Evolutionary conservation across 202 grass and related monocot species (phyloP).

Genomic region (Bolboschoenoplectus hybrid): DNA sequence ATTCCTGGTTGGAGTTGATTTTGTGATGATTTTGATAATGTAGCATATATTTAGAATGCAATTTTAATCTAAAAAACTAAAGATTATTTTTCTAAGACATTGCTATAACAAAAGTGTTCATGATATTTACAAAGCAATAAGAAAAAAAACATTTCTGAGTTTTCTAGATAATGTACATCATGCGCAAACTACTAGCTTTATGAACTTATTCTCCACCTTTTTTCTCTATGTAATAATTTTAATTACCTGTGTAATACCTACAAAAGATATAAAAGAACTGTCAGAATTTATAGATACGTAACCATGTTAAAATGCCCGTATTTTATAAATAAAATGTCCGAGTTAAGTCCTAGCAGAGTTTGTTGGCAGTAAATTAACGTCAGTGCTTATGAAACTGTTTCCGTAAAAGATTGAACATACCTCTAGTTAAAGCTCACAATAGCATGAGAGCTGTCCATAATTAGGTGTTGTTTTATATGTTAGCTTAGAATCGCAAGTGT

Average conservation of each 20-base stretch:
- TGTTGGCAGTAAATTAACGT: neutral
- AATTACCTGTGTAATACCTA: constrained; percentile 22
- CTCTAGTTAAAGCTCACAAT: constrained; percentile 20
- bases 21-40: neutral
- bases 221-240: neutral
- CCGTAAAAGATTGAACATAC: neutral
- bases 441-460: neutral
- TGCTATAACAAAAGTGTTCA: neutral
- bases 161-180: constrained; percentile 25
- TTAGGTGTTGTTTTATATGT: neutral
- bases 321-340: neutral
- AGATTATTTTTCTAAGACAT: neutral
- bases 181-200: neutral
- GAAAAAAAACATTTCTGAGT: neutral
- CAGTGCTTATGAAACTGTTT: neutral
- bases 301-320: neutral
- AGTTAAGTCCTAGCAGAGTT: neutral
- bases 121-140: constrained; percentile 23
- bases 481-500: constrained; percentile 39
- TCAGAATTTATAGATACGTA: neutral
- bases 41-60: neutral
- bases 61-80: neutral
- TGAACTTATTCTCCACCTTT: constrained; percentile 12
- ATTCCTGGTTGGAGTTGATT: too few relatives aligned
- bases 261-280: neutral